Evolutionary conservation across 805 yeast genomes (phyloP), one percentile per base, ranked within the genome.

Genomic region (Saturnispora zaruensis): DNA sequence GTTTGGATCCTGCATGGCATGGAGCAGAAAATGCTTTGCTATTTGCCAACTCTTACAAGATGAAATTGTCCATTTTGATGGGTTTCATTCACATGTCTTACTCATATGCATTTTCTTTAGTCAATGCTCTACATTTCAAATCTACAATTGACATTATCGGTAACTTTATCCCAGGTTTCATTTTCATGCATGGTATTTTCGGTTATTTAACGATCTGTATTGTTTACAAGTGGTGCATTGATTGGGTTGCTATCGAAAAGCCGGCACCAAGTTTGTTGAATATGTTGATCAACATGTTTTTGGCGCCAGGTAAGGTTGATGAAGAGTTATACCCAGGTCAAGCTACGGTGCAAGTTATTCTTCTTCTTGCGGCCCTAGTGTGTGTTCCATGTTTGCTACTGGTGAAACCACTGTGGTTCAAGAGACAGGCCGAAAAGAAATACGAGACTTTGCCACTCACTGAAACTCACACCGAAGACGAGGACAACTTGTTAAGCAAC

Each of bases 1-100:
- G 99, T 47, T 68, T 93, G 47, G 99, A 93, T 68, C 86, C 84
- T 55, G 86, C 84, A 9, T 93, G 99, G 99, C 99, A 93, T 67
- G 96, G 97, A 16, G 77, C 98, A 38, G 99, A 93, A 58, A 93
- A 93, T 70, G 82, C 83, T 46, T 74, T 93, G 59, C 69, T 95
- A 51, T 93, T 93, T 69, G 79, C 96, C 46, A 93, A 93, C 71
- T 90, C 98, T 2, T 93, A 87, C 72, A 93, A 93, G 74, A 93
- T 93, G 99, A 93, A 93, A 67, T 74, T 93, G 53, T 89, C 98
- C 2, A 84, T 93, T 51, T 74, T 93, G 57, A 84, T 93, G 90
- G 99, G 99, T 4, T 91, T 84, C 68, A 68, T 77, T 44, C 99
- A 93, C 70, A 93, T 93, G 99, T 71, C 90, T 11, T 93, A 91